Percentiles rank a stretch among this genome's conserved stretches.
These are phyloP conservation scores for Aspergillus sp. DNA, from an alignment of 2,329 filamentous ascomycete genomes.

Conservation along the genomic window DNA sequence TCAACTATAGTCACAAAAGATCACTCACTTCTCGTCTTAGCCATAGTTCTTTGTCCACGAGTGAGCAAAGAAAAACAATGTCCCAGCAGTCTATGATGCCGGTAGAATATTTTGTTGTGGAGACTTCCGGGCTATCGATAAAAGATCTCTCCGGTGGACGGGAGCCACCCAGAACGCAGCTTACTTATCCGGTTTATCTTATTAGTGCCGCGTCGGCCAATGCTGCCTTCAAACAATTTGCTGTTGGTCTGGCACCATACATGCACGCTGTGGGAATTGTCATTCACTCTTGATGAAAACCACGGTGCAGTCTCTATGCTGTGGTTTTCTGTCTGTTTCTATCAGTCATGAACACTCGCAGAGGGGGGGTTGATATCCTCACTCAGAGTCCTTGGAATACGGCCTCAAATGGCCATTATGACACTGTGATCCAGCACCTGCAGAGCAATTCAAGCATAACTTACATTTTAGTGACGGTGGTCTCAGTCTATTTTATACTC, in stretches of 20 bases:
- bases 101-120: slow-evolving; percentile 27
- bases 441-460: slow-evolving; percentile 30
- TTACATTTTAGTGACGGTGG: slow-evolving; percentile 27
- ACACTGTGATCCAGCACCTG: slow-evolving; percentile 26
- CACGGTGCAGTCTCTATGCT: slow-evolving; percentile 20
- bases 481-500: slow-evolving; percentile 31
- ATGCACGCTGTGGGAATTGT: slow-evolving; percentile 9
- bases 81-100: neutral
- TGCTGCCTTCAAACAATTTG: neutral
- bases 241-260: neutral
- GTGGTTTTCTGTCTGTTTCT: slow-evolving; percentile 12
- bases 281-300: slow-evolving; percentile 9
- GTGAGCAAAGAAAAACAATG: neutral
- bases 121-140: slow-evolving; percentile 36
- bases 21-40: slow-evolving; percentile 37
- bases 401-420: slow-evolving; percentile 34
- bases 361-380: slow-evolving; percentile 31
- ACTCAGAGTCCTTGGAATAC: slow-evolving; percentile 27
- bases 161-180: slow-evolving; percentile 27
- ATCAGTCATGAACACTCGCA: slow-evolving; percentile 38
- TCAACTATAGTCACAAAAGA: neutral
- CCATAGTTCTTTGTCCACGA: slow-evolving; percentile 30
- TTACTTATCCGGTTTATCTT: slow-evolving; percentile 9
- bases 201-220: neutral
- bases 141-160: slow-evolving; percentile 32